Evolutionary conservation across 306 rosid species (phyloP).

Genomic region (Begonia fuchsioides): DNA sequence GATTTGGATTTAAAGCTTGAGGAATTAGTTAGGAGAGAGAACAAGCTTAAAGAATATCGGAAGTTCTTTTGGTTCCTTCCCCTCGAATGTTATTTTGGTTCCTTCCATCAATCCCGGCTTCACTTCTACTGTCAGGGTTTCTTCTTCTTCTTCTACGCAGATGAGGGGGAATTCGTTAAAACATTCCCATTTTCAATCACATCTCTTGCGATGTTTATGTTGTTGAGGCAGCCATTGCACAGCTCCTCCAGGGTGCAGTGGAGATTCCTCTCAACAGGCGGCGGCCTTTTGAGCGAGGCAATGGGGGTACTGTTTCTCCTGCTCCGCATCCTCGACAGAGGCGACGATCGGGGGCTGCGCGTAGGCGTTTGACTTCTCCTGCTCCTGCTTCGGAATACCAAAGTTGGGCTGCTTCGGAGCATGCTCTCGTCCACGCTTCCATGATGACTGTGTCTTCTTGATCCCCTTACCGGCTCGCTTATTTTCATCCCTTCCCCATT

Average conservation of each 20-base stretch:
- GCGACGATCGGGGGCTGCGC: conserved; percentile 16
- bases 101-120: conserved; percentile 88
- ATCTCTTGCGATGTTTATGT: conserved; percentile 56
- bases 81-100: conserved; percentile 72
- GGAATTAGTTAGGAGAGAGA: neutral
- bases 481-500: conserved; percentile 7
- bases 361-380: conserved; percentile 62
- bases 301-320: conserved; percentile 38
- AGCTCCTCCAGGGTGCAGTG: conserved; percentile 58
- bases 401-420: conserved; percentile 20
- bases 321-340: conserved; percentile 25
- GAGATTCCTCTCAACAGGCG: conserved; percentile 47
- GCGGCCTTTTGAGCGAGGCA: conserved; percentile 47
- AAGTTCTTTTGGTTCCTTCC: conserved; percentile 75
- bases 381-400: conserved; percentile 13
- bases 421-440: conserved; percentile 33
- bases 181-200: conserved; percentile 53
- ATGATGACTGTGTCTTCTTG: conserved; percentile 10
- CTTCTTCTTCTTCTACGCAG: conserved; percentile 36
- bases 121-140: conserved; percentile 43
- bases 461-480: conserved; percentile 16
- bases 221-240: conserved; percentile 55
- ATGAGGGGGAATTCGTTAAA: too few species aligned
- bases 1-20: too few species aligned
- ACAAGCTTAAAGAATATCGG: conserved; percentile 39